Conservation (phyloP, 495 filamentous ascomycete genomes). For the Hyphodiscus hymeniophilus region DNA sequence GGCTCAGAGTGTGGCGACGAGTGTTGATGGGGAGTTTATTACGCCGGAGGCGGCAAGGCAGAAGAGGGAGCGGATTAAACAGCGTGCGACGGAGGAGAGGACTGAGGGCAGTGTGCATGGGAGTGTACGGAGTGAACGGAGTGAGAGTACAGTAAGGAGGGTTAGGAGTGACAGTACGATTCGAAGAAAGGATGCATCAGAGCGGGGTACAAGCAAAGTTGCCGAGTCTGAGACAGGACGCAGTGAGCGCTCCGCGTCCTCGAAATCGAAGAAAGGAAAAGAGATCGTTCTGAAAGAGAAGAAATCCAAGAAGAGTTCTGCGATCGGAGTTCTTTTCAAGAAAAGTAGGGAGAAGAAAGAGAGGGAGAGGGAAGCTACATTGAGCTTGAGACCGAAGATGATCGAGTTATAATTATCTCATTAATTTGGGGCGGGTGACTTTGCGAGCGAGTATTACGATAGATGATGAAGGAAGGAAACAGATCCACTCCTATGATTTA, state of each 20-base stretch:
- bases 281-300: conserved; percentile 22
- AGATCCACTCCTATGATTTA: conserved; percentile 2
- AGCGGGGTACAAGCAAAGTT: conserved; percentile 4
- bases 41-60: conserved; percentile 64
- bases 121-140: conserved; percentile 28
- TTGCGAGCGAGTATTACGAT: no score
- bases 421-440: no score
- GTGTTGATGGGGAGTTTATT: conserved; percentile 80
- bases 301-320: conserved; percentile 41
- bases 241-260: conserved; percentile 4
- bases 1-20: conserved; percentile 50
- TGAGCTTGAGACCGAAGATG: conserved; percentile 14
- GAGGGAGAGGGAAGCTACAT: conserved; percentile 14
- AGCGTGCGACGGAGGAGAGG: conserved; percentile 25
- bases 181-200: background rate
- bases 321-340: conserved; percentile 39
- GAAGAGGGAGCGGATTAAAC: conserved; percentile 29
- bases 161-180: conserved; percentile 24
- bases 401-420: conserved; percentile 14
- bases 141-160: conserved; percentile 21
- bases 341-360: conserved; percentile 35
- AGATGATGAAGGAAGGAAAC: background rate
- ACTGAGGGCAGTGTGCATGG: conserved; percentile 15
- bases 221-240: conserved; percentile 16
- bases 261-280: conserved; percentile 18